These are phyloP conservation scores for Glarea lozoyensis DNA, from an alignment of 495 filamentous ascomycete genomes.

Conservation along the genomic window DNA sequence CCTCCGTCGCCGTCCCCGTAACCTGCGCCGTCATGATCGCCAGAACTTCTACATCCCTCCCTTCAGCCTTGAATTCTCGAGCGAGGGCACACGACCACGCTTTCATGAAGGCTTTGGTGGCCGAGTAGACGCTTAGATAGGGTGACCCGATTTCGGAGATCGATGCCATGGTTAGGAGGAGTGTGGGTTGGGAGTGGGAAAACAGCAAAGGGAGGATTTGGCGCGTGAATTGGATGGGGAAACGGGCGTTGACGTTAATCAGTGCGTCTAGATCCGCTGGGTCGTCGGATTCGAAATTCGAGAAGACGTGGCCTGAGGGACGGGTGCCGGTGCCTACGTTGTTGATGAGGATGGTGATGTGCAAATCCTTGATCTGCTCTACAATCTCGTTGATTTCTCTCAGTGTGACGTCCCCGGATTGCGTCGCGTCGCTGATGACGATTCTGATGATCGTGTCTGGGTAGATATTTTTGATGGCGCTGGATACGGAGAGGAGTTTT, in stretches of 20 bases:
- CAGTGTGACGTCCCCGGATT: constrained; percentile 45
- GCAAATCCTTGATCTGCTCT: constrained; percentile 53
- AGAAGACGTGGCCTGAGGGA: constrained; percentile 13
- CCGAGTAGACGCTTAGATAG: constrained; percentile 22
- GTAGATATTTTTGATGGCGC: constrained; percentile 35
- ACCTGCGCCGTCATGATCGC: constrained; percentile 1
- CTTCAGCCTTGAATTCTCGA: constrained; percentile 15
- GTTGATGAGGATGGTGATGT: constrained; percentile 84
- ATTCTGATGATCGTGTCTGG: constrained; percentile 53
- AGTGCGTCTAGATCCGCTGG: constrained; percentile 22
- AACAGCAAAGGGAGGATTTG: constrained; percentile 20
- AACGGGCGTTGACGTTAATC: constrained; percentile 26
- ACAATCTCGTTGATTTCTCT: constrained; percentile 64
- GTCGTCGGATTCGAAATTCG: constrained; percentile 14
- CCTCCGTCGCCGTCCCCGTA: neutral
- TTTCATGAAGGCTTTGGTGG: constrained; percentile 23
- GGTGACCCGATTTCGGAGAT: constrained; percentile 22
- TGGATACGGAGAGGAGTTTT: constrained; percentile 67
- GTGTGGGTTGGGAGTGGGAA: constrained; percentile 5
- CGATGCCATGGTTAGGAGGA: constrained; percentile 25
- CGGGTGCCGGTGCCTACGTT: constrained; percentile 50
- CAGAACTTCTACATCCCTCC: constrained; percentile 3
- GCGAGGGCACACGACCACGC: constrained; percentile 16
- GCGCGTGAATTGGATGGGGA: constrained; percentile 28
- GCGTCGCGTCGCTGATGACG: constrained; percentile 80